phyloP scores from a whole-genome alignment of 2,329 filamentous ascomycete species.

The Ophiostoma sp. region DNA sequence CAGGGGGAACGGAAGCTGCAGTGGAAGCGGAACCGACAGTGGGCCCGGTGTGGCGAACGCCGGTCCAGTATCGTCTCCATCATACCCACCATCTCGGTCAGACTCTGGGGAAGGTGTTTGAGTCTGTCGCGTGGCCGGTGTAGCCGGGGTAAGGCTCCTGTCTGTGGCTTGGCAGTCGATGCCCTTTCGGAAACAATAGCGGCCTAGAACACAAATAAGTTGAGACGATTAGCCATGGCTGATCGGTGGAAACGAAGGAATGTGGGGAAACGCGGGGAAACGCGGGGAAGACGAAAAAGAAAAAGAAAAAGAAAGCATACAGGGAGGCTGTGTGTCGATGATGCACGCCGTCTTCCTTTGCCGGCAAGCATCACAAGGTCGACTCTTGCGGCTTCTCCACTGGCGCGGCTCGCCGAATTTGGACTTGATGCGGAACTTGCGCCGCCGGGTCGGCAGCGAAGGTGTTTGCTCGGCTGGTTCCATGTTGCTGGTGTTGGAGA shows the following conservation, averaged over 20 bases:
- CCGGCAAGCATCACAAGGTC: conserved; percentile 29
- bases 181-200: conserved; percentile 21
- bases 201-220: background rate
- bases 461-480: conserved; percentile 32
- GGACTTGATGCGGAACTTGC: conserved; percentile 28
- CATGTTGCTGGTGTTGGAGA: background rate
- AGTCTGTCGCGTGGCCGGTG: background rate
- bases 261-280: background rate
- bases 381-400: conserved; percentile 30
- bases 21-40: background rate
- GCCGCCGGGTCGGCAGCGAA: conserved; percentile 34
- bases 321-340: conserved; percentile 27
- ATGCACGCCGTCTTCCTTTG: conserved; percentile 29
- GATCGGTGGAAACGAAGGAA: background rate
- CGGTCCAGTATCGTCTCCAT: background rate
- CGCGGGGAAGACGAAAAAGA: background rate
- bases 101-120: background rate
- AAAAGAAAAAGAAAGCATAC: conserved; percentile 13
- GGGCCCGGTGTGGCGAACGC: background rate
- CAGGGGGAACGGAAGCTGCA: background rate
- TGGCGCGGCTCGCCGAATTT: conserved; percentile 27
- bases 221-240: background rate
- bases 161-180: conserved; percentile 19
- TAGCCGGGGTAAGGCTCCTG: background rate
- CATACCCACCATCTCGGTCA: background rate